Evolutionary conservation across 1,139 yeast species (phyloP), one percentile per base, ranked within the genome.

Genomic region (Saccharomyces hybrid): DNA sequence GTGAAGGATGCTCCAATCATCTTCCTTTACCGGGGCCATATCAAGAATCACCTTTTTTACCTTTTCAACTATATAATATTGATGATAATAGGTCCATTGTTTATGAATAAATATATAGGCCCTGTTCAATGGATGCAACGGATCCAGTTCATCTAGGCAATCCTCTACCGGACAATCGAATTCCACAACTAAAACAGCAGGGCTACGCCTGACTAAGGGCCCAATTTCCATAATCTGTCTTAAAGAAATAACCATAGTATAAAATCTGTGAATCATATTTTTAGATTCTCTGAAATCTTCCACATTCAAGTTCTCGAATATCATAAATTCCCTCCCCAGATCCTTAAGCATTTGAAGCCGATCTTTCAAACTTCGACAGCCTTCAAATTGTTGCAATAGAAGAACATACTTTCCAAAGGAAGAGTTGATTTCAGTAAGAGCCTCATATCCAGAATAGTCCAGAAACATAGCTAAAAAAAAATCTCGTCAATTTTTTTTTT

Each of bases 401-500:
- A 38, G 7, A 5, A 38, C 13, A 38, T 38, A 38, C 13, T 38
- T 38, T 6, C 44, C 44, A 38, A 38, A 38, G 25, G 44, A 38
- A 38, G 44, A 19, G 19, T 38, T 38, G 13, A 38, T 38, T 38
- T 38, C 44, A 9, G 44, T 38, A 38, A 38, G 44, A 11, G 26
- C 44, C 26, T 38, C 44, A 19, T 38, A 38, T 38, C 44, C 44
- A 38, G 44, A 38, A 38, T 38, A 38, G 25, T 38, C 44, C 44
- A 38, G 44, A 38, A 38, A 38, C 44, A 38, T 38, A 19, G 25
- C n/a, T 38, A 19, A 14, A 16, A 32, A 5, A 32, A 13, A 5
- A 23, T 23, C 25, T 23, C 5, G 25, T 23, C 25, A 23, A 23
- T 23, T 23, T 23, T 23, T 23, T 23, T 23, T 14, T 34, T 14